These are phyloP conservation scores for Penicillium sp. DNA, from an alignment of 2,329 filamentous ascomycete species.

Conservation along the genomic window DNA sequence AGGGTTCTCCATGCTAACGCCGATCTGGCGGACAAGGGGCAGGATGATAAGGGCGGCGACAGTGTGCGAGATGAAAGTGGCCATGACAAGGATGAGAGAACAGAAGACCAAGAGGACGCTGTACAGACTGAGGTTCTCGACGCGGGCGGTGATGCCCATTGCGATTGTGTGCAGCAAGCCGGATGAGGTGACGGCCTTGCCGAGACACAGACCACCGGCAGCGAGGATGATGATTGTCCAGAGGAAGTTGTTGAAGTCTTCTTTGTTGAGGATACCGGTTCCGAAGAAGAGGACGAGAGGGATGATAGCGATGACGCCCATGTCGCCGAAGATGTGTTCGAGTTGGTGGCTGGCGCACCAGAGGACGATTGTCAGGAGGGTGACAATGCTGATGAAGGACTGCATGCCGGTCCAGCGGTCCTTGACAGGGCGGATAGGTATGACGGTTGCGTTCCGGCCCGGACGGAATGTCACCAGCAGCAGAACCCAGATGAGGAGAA, in stretches of 20 bases:
- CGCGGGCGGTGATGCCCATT: constrained; percentile 66
- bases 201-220: constrained; percentile 85
- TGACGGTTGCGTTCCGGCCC: constrained; percentile 79
- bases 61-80: constrained; percentile 96
- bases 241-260: constrained; percentile 99
- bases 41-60: constrained; percentile 94
- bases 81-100: constrained; percentile 79
- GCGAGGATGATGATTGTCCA: constrained; percentile 99
- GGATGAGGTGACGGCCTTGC: constrained; percentile 90
- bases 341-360: constrained; percentile 94
- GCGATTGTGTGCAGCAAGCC: constrained; percentile 89
- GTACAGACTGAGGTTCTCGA: constrained; percentile 79
- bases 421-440: constrained; percentile 84
- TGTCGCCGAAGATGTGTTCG: constrained; percentile 85
- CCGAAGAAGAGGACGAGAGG: constrained; percentile 96
- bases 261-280: constrained; percentile 91
- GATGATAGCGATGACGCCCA: constrained; percentile 97
- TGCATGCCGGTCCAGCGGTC: constrained; percentile 86
- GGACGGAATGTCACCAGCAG: constrained; percentile 83
- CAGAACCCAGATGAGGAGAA: constrained; percentile 84
- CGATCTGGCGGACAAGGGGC: constrained; percentile 84
- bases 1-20: constrained; percentile 77
- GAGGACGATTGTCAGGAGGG: constrained; percentile 76
- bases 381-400: constrained; percentile 86
- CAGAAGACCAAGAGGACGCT: constrained; percentile 83